Conservation (phyloP, 2,329 filamentous ascomycete genomes). For the Nakataea oryzae region DNA sequence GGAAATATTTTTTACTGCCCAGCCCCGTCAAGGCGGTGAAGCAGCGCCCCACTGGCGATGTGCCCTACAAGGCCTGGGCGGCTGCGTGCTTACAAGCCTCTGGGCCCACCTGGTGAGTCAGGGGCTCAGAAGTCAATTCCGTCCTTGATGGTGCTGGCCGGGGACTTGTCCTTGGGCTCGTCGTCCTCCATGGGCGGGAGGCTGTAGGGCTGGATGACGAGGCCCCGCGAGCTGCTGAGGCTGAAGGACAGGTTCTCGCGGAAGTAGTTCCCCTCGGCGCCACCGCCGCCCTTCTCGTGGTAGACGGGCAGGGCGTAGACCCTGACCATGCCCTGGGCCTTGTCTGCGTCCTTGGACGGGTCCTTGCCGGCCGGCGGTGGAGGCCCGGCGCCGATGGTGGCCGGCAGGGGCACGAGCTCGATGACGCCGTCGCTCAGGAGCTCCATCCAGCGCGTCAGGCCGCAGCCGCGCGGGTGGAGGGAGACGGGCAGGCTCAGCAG, state of each 20-base stretch:
- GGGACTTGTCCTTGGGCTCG: conserved; percentile 26
- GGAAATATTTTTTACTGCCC: conserved; percentile 9
- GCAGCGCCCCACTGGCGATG: background rate
- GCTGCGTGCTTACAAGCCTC: background rate
- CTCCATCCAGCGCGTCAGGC: conserved; percentile 79
- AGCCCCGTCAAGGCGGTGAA: background rate
- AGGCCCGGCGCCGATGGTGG: conserved; percentile 30
- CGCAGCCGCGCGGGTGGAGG: conserved; percentile 65
- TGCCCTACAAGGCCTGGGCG: background rate
- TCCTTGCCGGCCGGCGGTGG: conserved; percentile 23
- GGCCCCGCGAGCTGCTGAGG: conserved; percentile 66
- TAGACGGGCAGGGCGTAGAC: conserved; percentile 75
- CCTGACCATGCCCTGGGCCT: conserved; percentile 75
- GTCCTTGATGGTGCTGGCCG: conserved; percentile 47
- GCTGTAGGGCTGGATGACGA: conserved; percentile 81
- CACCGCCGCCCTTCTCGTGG: conserved; percentile 80
- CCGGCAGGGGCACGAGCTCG: conserved; percentile 66
- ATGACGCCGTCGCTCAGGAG: conserved; percentile 63
- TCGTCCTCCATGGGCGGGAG: conserved; percentile 79
- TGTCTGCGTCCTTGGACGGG: conserved; percentile 49
- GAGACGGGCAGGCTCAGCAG: conserved; percentile 71
- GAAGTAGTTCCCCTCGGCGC: conserved; percentile 52
- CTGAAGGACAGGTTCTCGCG: conserved; percentile 87
- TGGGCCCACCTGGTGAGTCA: background rate
- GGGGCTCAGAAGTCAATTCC: conserved; percentile 61